Evolutionary conservation across 163 green algal species (phyloP).

Genomic region (Volvox carteri): DNA sequence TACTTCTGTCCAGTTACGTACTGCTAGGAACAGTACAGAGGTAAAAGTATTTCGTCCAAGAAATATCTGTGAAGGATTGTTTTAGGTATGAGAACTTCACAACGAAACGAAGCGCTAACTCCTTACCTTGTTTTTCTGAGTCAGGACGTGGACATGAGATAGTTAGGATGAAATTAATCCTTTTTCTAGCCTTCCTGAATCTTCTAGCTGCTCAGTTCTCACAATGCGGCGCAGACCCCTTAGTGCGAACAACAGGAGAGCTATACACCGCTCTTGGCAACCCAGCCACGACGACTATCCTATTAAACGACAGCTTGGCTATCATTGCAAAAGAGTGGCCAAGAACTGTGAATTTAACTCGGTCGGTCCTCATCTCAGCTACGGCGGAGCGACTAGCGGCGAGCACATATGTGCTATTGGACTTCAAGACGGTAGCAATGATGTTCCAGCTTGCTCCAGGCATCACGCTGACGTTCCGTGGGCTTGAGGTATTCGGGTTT

Average conservation of each 20-base stretch:
- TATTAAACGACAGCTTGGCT: background rate
- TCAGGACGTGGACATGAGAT: background rate
- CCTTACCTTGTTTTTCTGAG: background rate
- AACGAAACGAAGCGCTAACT: background rate
- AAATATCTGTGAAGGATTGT: too few relatives aligned
- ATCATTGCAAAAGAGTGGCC: background rate
- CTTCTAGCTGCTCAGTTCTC: background rate
- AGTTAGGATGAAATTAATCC: background rate
- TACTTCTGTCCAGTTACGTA: too few relatives aligned
- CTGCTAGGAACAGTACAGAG: too few relatives aligned
- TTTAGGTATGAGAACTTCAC: too few relatives aligned
- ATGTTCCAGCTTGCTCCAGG: background rate
- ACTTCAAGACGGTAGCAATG: constrained; percentile 5
- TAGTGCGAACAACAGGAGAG: background rate
- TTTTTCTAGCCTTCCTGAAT: background rate
- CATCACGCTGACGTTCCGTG: background rate
- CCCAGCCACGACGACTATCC: background rate
- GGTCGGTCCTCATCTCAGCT: constrained; percentile 4
- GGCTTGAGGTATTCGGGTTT: constrained; percentile 41
- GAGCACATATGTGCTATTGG: background rate
- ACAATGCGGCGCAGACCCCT: background rate
- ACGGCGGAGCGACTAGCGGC: background rate
- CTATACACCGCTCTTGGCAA: background rate
- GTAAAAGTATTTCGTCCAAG: too few relatives aligned
- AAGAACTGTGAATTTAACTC: background rate